These are phyloP conservation scores for Naematelia encephala DNA, from an alignment of 768 basidiomycete species.

Conservation along the genomic window DNA sequence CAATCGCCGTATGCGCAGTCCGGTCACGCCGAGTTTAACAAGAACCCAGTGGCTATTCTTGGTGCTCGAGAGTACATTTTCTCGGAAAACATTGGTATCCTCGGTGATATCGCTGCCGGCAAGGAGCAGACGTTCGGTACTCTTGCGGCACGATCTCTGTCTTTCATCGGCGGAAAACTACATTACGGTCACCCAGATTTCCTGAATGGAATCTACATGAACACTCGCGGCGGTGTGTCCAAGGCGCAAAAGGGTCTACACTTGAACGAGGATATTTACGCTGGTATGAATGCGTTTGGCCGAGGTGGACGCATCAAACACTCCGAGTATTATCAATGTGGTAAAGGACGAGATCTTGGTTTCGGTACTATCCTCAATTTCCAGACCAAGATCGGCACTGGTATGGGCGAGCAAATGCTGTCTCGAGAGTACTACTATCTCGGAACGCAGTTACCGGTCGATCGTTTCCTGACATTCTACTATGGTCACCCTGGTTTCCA, in stretches of 20 bases:
- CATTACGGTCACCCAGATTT: conserved; percentile 99
- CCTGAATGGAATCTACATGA: conserved; percentile 96
- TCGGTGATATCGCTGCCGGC: conserved; percentile 96
- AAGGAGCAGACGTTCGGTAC: conserved; percentile 99
- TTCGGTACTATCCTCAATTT: conserved; percentile 99
- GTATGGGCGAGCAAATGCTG: conserved; percentile 99
- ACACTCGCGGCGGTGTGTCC: conserved; percentile 93
- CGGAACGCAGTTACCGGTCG: conserved; percentile 95
- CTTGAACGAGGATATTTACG: conserved; percentile 98
- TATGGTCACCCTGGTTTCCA: conserved; percentile 99
- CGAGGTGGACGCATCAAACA: conserved; percentile 98
- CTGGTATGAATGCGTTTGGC: conserved; percentile 97
- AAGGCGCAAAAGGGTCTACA: conserved; percentile 99
- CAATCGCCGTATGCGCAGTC: conserved; percentile 91
- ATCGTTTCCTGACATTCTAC: conserved; percentile 99
- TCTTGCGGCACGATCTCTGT: conserved; percentile 87
- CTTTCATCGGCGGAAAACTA: conserved; percentile 96
- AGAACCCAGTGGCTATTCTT: conserved; percentile 89
- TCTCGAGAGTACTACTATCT: conserved; percentile 98
- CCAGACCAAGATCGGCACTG: conserved; percentile 99
- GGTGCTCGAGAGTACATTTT: conserved; percentile 99
- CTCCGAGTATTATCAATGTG: conserved; percentile 98
- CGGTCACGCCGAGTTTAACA: conserved; percentile 81
- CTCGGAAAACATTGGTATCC: conserved; percentile 98
- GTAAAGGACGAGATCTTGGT: conserved; percentile 96